phyloP scores from a whole-genome alignment of 177 flowering plant species.

The Vitis hybrid region DNA sequence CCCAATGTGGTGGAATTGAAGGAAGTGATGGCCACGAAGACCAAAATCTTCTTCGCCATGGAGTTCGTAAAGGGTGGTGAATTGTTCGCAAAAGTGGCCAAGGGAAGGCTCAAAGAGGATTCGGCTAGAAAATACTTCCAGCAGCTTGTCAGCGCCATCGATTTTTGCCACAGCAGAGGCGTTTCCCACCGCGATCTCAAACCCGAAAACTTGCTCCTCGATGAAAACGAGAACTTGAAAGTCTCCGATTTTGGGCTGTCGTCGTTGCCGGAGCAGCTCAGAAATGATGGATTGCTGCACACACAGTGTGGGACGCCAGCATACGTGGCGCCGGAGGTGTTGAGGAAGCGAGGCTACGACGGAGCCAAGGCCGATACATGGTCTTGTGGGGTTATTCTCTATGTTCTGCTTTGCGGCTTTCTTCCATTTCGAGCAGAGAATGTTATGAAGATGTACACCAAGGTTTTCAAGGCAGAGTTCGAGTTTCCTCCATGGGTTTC shows the following conservation, averaged over 20 bases:
- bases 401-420: constrained; percentile 26
- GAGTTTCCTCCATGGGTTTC: constrained; percentile 37
- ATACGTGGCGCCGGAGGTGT: constrained; percentile 36
- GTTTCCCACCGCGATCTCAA: constrained; percentile 33
- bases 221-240: constrained; percentile 28
- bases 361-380: constrained; percentile 34
- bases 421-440: constrained; percentile 33
- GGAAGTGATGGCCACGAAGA: constrained; percentile 33
- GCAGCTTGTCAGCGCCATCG: constrained; percentile 27
- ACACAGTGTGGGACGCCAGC: constrained; percentile 39
- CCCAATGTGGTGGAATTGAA: constrained; percentile 28
- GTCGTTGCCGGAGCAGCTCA: constrained; percentile 23
- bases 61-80: constrained; percentile 31
- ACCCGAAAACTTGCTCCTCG: constrained; percentile 34
- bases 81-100: constrained; percentile 20
- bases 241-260: constrained; percentile 33
- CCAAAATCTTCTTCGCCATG: constrained; percentile 24
- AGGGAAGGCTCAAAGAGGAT: constrained; percentile 28
- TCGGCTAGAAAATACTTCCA: constrained; percentile 28
- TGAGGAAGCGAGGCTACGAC: constrained; percentile 30
- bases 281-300: constrained; percentile 29
- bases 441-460: constrained; percentile 28
- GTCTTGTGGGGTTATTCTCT: constrained; percentile 37
- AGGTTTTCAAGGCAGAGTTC: constrained; percentile 31
- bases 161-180: constrained; percentile 35